Conservation (phyloP, 768 basidiomycete species). For the Pleurotus tuber-regium region DNA sequence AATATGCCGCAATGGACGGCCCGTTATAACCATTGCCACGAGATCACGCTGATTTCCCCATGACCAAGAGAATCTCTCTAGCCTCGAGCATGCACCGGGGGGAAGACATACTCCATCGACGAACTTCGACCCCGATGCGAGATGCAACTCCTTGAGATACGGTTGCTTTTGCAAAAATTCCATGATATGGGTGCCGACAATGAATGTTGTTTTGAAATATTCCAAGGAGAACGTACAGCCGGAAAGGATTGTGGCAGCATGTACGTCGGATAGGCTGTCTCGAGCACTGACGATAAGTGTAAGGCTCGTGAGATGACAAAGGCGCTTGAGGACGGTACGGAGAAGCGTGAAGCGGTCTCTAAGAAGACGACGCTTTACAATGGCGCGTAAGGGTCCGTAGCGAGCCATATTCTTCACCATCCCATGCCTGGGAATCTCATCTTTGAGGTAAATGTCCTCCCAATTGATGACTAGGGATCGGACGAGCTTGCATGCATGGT, state of each 20-base stretch:
- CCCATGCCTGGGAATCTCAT: conserved; percentile 1
- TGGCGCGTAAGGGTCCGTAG: not conserved
- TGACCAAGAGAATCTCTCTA: conserved; percentile 3
- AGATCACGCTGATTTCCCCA: not conserved
- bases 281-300: conserved; percentile 1
- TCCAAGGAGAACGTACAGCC: not conserved
- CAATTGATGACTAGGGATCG: not conserved
- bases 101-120: not conserved
- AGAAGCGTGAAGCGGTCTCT: not conserved
- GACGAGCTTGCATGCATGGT: conserved; percentile 4
- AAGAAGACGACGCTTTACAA: not conserved
- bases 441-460: not conserved
- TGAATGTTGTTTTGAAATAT: conserved; percentile 4
- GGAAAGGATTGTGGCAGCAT: not conserved
- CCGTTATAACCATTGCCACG: not conserved
- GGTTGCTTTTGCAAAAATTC: not conserved
- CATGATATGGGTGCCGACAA: not conserved
- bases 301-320: not conserved
- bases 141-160: conserved; percentile 2
- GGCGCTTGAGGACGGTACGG: not conserved
- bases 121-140: not conserved
- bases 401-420: conserved; percentile 1
- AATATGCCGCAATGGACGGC: not conserved
- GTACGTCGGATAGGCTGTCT: conserved; percentile 3
- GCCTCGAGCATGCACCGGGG: not conserved